Evolutionary conservation across 2,329 filamentous ascomycete species (phyloP).

Genomic region (Fusarium sp.): DNA sequence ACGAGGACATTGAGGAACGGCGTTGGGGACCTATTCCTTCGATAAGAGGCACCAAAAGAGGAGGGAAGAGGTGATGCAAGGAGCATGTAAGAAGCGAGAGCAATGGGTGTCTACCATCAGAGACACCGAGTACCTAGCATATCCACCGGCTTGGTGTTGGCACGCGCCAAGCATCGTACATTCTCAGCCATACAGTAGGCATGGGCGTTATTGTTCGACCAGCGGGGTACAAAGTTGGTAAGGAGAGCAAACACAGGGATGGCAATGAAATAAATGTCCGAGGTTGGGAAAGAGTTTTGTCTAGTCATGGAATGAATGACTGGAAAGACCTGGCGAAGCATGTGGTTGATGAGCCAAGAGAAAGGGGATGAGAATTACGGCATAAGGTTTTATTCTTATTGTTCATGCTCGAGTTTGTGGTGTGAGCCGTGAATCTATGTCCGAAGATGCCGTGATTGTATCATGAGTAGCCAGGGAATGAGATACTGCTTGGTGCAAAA

Average conservation of each 20-base stretch:
- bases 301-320: slow-evolving; percentile 7
- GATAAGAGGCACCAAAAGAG: slow-evolving; percentile 44
- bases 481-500: too few relatives aligned
- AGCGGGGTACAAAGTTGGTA: slow-evolving; percentile 5
- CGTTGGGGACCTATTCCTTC: slow-evolving; percentile 71
- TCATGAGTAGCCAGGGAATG: neutral
- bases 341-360: slow-evolving; percentile 1
- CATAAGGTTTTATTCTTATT: slow-evolving; percentile 33
- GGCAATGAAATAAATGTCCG: slow-evolving; percentile 5
- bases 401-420: neutral
- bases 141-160: slow-evolving; percentile 19
- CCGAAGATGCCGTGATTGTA: neutral
- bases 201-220: slow-evolving; percentile 9
- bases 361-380: slow-evolving; percentile 22
- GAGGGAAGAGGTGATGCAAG: slow-evolving; percentile 2
- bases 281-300: slow-evolving; percentile 5
- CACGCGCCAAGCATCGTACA: slow-evolving; percentile 16
- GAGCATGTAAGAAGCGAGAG: slow-evolving; percentile 14
- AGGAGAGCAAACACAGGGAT: slow-evolving; percentile 19
- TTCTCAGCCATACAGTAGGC: slow-evolving; percentile 16
- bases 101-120: slow-evolving; percentile 13
- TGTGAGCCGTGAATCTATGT: neutral
- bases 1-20: slow-evolving; percentile 68
- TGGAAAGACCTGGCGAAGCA: slow-evolving; percentile 12
- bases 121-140: slow-evolving; percentile 26